Conservation (phyloP, 495 filamentous ascomycete species). For the Ramalina intermedia region DNA sequence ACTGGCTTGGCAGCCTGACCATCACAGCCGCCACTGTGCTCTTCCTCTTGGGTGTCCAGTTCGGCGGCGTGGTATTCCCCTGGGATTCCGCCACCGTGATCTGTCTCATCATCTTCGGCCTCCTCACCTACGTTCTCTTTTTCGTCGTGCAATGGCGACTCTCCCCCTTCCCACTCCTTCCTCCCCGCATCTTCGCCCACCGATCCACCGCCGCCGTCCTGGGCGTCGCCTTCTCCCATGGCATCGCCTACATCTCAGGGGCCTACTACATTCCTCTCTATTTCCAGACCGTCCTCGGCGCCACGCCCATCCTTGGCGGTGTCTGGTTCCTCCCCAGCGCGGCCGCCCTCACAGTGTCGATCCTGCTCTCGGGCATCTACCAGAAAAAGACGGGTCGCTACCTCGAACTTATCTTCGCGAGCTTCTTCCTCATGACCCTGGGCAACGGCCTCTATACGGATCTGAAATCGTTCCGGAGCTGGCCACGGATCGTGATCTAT, state of each 20-base stretch:
- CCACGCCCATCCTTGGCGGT: slow-evolving; percentile 37
- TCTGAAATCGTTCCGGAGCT: slow-evolving; percentile 23
- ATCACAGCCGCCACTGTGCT: slow-evolving; percentile 64
- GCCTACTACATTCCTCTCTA: slow-evolving; percentile 46
- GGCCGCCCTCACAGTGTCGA: slow-evolving; percentile 25
- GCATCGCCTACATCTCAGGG: slow-evolving; percentile 41
- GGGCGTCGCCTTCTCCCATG: slow-evolving; percentile 46
- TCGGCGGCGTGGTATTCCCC: slow-evolving; percentile 55
- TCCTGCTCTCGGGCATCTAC: slow-evolving; percentile 24
- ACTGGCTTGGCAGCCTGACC: slow-evolving; percentile 55
- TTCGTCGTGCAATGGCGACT: slow-evolving; percentile 52
- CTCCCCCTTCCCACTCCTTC: no score
- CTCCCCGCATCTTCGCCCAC: no score
- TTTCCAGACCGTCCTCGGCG: slow-evolving; percentile 36
- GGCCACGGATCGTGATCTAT: slow-evolving; percentile 33
- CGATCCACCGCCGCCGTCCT: background rate
- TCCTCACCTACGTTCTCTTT: slow-evolving; percentile 45
- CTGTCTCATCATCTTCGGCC: slow-evolving; percentile 63
- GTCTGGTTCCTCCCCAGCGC: slow-evolving; percentile 37
- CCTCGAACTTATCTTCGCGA: slow-evolving; percentile 37
- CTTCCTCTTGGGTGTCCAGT: slow-evolving; percentile 65
- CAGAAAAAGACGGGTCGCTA: slow-evolving; percentile 50
- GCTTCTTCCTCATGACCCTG: slow-evolving; percentile 28
- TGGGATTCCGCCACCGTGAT: slow-evolving; percentile 64
- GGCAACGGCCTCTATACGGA: slow-evolving; percentile 38